These are phyloP conservation scores for Erucastrum elatum DNA, from an alignment of 345 rosid species.

Conservation along the genomic window DNA sequence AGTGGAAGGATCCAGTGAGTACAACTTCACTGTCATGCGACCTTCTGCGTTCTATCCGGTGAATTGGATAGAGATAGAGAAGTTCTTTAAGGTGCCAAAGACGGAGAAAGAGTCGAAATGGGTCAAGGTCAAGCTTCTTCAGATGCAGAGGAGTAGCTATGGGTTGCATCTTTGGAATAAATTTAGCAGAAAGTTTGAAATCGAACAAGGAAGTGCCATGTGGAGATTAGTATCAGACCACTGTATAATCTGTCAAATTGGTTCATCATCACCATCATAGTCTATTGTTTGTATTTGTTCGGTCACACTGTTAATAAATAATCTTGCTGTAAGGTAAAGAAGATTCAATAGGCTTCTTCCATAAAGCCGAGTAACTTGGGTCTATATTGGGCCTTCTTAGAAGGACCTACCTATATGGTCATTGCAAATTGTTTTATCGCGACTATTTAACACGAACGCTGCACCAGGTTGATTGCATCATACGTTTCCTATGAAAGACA, in stretches of 20 bases:
- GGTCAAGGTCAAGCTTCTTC: conserved; percentile 51
- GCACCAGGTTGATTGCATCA: background rate
- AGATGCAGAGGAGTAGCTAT: conserved; percentile 48
- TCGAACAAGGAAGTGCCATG: conserved; percentile 49
- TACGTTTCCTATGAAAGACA: background rate
- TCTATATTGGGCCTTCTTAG: background rate
- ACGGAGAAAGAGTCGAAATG: conserved; percentile 45
- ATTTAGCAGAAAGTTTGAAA: conserved; percentile 37
- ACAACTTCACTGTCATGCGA: conserved; percentile 57
- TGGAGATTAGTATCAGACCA: conserved; percentile 45
- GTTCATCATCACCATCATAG: background rate
- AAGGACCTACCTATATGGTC: background rate
- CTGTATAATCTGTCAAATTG: conserved; percentile 38
- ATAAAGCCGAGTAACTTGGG: background rate
- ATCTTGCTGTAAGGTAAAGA: background rate
- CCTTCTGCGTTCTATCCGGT: conserved; percentile 71
- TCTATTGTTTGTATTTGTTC: background rate
- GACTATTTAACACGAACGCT: background rate
- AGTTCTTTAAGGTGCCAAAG: conserved; percentile 53
- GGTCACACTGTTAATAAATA: conserved; percentile 10
- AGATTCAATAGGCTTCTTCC: background rate
- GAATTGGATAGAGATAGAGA: conserved; percentile 53
- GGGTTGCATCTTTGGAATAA: conserved; percentile 72
- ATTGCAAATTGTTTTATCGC: background rate
- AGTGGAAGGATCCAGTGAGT: conserved; percentile 42